These are phyloP conservation scores for Metschnikowia lunata DNA, from an alignment of 805 yeast genomes.

Conservation along the genomic window DNA sequence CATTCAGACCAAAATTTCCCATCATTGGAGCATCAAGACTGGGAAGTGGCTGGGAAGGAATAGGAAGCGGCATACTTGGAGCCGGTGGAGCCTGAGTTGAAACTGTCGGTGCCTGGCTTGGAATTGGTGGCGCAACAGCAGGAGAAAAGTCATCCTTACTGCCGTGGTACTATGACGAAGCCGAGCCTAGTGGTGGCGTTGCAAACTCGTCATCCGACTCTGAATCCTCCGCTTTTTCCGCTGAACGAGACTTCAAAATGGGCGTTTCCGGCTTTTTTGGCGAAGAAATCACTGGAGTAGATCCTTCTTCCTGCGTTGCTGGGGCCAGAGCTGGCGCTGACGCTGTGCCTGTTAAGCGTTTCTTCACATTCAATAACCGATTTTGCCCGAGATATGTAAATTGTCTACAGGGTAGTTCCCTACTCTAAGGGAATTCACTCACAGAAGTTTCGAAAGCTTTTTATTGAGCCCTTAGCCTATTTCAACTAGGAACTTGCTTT, in stretches of 20 bases:
- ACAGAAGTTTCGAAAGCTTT: no score
- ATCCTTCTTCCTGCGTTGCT: background rate
- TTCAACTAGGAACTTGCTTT: no score
- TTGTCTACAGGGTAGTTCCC: no score
- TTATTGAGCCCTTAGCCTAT: no score
- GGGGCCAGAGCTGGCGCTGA: background rate
- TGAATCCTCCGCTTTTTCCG: slow-evolving; percentile 1
- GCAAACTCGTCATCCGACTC: slow-evolving; percentile 16
- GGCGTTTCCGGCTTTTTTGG: background rate
- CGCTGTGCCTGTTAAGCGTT: no score
- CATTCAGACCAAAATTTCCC: background rate
- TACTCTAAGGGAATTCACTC: no score
- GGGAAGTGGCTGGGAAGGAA: slow-evolving; percentile 4
- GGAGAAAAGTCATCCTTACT: background rate
- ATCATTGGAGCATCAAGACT: background rate
- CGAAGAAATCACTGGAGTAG: background rate
- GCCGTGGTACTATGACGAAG: background rate
- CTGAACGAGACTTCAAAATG: background rate
- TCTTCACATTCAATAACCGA: no score
- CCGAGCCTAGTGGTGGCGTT: slow-evolving; percentile 17
- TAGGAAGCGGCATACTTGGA: slow-evolving; percentile 19
- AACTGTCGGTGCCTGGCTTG: slow-evolving; percentile 13
- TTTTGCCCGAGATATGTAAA: no score
- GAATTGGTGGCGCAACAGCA: slow-evolving; percentile 17
- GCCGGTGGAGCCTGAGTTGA: slow-evolving; percentile 12